phyloP scores from a whole-genome alignment of 1,139 yeast genomes.

The Debaryomycetaceae sp. region DNA sequence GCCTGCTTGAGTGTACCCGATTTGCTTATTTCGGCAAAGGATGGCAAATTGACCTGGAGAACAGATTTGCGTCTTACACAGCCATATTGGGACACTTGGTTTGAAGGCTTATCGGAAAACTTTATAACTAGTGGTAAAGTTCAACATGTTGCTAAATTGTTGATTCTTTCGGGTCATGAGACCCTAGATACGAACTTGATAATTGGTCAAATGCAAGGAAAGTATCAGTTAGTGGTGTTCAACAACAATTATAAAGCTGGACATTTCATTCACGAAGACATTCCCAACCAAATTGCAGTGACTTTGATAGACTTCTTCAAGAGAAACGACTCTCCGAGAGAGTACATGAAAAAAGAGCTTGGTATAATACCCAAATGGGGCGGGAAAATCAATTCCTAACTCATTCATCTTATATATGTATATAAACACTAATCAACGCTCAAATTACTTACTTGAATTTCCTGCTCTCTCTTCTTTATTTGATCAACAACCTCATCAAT shows the following conservation, averaged over 20 bases:
- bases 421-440: slow-evolving; percentile 22
- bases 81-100: slow-evolving; percentile 83
- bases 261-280: slow-evolving; percentile 91
- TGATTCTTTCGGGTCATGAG: slow-evolving; percentile 88
- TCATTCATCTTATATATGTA: neutral
- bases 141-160: slow-evolving; percentile 54
- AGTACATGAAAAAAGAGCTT: slow-evolving; percentile 34
- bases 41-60: slow-evolving; percentile 48
- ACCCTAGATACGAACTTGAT: slow-evolving; percentile 78
- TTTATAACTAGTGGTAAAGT: slow-evolving; percentile 42
- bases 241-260: slow-evolving; percentile 61
- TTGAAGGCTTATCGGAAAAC: slow-evolving; percentile 58
- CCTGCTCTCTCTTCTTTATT: slow-evolving; percentile 38
- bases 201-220: slow-evolving; percentile 97
- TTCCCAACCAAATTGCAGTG: slow-evolving; percentile 63
- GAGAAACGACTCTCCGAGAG: slow-evolving; percentile 39
- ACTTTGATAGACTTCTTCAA: slow-evolving; percentile 50
- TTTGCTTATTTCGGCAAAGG: slow-evolving; percentile 28
- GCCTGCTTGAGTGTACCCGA: slow-evolving; percentile 80
- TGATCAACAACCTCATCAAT: slow-evolving; percentile 71
- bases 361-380: slow-evolving; percentile 53
- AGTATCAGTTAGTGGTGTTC: slow-evolving; percentile 83
- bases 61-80: slow-evolving; percentile 59
- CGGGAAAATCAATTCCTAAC: slow-evolving; percentile 26
- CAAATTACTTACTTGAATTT: slow-evolving; percentile 18